Base-by-base conservation (phyloP, 2,329 filamentous ascomycete species). In the Geoglossum cookeanum region DNA sequence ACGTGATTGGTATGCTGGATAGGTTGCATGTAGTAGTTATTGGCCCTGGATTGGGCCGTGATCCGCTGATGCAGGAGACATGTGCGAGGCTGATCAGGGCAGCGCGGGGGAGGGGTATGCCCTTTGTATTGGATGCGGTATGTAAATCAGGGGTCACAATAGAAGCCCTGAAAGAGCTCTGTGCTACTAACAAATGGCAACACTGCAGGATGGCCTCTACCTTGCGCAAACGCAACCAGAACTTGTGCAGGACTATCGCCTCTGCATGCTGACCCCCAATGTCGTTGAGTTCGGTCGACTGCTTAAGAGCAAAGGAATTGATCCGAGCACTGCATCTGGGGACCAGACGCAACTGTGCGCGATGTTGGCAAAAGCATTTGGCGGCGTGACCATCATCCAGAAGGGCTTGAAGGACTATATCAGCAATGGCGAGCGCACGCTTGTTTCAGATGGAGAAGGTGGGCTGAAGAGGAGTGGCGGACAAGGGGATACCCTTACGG, bases 401-500 rank as follows among this genome's bases (percentile, higher is more conserved):
- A 98, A 98, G 74, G 92, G 92, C 1, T 68, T 71, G 1, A 80
- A 80, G 60, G 92, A 98, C 70, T 81, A 84, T 62, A 87, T 98
- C 59, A 88, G 84, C 2, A 86, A 95, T 64, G 87, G 90, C 11
- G 74, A 78, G 58, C 75, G 76, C 57, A 94, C 86, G n/a, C 71
- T 90, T 30, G 73, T 85, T 0, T 85, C 84, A 30, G 89, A 95
- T 63, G 71, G 90, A 2, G 72, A 80, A 65, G 92, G 92, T 7
- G 91, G 91, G 0, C 71, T 81, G 68, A 98, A 98, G 78, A 77
- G 92, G 62, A 91, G 87, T 58, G 92, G 91, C 53, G 92, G 92
- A 0, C 92, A 98, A 71, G 92, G 92, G 1, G 92, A 98, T 71
- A 97, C 92, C 3, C 73, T 98, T 62, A 97, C 92, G 0, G 92